A percentile compares a stretch with the other conserved stretches of the same genome.
These are phyloP conservation scores for Trichoderma erinaceum DNA, from an alignment of 495 filamentous ascomycete species.

Conservation along the genomic window DNA sequence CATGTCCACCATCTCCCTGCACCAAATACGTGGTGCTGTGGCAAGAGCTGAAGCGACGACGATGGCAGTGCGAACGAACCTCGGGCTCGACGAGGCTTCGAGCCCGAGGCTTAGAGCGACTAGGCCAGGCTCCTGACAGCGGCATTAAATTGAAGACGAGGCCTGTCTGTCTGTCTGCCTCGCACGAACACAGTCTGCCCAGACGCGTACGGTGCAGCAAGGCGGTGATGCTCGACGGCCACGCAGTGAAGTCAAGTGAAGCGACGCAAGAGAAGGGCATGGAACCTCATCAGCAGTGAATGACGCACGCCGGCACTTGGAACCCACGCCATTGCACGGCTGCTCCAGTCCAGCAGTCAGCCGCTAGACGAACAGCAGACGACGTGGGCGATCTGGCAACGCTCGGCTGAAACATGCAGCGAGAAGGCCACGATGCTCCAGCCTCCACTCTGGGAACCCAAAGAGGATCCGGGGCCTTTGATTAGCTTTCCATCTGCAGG, in stretches of 20 bases:
- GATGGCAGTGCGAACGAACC: background rate
- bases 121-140: too few species aligned
- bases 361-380: background rate
- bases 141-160: too few species aligned
- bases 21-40: background rate
- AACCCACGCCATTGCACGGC: background rate
- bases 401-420: background rate
- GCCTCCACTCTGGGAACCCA: background rate
- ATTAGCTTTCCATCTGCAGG: conserved; percentile 4
- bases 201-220: background rate
- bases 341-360: background rate
- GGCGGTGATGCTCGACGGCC: background rate
- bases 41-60: background rate
- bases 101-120: too few species aligned
- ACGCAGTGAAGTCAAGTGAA: background rate
- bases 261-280: background rate
- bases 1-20: too few species aligned
- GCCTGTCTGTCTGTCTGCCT: too few species aligned
- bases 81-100: too few species aligned
- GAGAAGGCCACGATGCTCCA: background rate
- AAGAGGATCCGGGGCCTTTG: background rate
- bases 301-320: conserved; percentile 7
- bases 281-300: background rate
- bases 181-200: background rate
- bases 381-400: background rate